Percentiles rank a stretch among this genome's conserved stretches.
phyloP scores from a whole-genome alignment of 164 flowering plant species.

The Dillenia suffruticosa region DNA sequence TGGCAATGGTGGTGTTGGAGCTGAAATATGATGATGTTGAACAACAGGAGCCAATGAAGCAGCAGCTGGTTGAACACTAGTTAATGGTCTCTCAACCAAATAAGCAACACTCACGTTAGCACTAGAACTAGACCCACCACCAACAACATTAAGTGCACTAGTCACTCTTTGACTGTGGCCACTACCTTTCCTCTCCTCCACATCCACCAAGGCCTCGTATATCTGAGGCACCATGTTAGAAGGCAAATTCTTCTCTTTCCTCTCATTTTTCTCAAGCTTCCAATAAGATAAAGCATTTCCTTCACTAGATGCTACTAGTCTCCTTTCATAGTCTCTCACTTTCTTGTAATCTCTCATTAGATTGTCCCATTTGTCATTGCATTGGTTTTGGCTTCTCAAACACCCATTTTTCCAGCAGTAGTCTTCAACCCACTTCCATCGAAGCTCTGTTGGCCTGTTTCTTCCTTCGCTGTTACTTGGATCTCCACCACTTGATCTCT shows the following conservation, averaged over 20 bases:
- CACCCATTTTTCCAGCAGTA: slow-evolving; percentile 78
- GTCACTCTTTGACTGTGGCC: slow-evolving; percentile 4
- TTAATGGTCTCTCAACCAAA: slow-evolving; percentile 11
- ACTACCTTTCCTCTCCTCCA: slow-evolving; percentile 50
- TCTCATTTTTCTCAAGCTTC: slow-evolving; percentile 63
- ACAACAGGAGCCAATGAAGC: slow-evolving; percentile 14
- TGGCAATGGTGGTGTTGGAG: slow-evolving; percentile 13
- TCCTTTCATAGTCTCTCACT: slow-evolving; percentile 65
- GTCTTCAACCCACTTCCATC: slow-evolving; percentile 92
- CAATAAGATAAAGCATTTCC: slow-evolving; percentile 43
- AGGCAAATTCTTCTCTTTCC: slow-evolving; percentile 69
- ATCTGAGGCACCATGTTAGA: slow-evolving; percentile 61
- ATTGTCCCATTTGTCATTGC: slow-evolving; percentile 92
- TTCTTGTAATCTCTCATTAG: slow-evolving; percentile 88
- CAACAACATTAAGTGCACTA: slow-evolving; percentile 2
- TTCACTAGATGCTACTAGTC: slow-evolving; percentile 20
- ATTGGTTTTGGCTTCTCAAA: slow-evolving; percentile 78
- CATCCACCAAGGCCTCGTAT: slow-evolving; percentile 60
- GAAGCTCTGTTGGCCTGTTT: slow-evolving; percentile 50
- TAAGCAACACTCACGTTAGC: slow-evolving; percentile 4
- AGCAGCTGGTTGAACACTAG: slow-evolving; percentile 4
- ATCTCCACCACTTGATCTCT: slow-evolving; percentile 22
- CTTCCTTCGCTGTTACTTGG: slow-evolving; percentile 11
- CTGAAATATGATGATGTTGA: slow-evolving; percentile 26
- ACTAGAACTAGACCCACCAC: slow-evolving; percentile 11